Conservation (phyloP, 2,329 filamentous ascomycete genomes). For the Leptographium galeiforme region DNA sequence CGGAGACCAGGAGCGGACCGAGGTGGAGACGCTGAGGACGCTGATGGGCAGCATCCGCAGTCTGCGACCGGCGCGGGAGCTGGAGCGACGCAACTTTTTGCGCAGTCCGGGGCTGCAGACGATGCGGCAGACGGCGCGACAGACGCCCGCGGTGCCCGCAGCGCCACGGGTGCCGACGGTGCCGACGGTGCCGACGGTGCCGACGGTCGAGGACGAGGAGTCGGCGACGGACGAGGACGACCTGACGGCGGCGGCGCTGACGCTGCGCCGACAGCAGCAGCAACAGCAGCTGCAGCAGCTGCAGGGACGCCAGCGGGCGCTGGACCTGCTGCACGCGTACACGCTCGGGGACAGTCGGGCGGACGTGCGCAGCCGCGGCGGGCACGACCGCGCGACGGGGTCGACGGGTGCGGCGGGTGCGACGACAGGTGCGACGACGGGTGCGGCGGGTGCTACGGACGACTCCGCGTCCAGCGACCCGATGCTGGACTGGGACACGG, state of each 20-base stretch:
- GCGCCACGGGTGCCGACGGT: neutral
- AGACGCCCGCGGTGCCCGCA: neutral
- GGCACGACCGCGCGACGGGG: neutral
- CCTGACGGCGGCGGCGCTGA: neutral
- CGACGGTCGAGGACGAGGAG: no score
- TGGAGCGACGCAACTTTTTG: constrained; percentile 6
- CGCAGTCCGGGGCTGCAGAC: neutral
- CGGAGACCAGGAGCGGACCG: constrained; percentile 14
- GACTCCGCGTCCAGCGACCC: no score
- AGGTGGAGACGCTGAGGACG: constrained; percentile 24
- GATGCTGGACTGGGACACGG: constrained; percentile 17
- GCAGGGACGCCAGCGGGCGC: neutral
- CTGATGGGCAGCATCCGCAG: constrained; percentile 23
- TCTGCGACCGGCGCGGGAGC: constrained; percentile 18
- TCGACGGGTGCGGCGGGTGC: neutral
- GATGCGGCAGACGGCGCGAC: neutral
- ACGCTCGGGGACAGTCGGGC: neutral
- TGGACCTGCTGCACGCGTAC: constrained; percentile 5
- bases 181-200: neutral
- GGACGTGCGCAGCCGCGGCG: neutral
- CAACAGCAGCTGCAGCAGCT: neutral
- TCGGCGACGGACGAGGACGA: neutral
- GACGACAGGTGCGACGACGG: constrained; percentile 14
- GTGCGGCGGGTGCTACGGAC: constrained; percentile 3
- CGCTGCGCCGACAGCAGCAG: no score